phyloP scores from a whole-genome alignment of 371 early-diverging fungal species.

The Mortierella sp. region DNA sequence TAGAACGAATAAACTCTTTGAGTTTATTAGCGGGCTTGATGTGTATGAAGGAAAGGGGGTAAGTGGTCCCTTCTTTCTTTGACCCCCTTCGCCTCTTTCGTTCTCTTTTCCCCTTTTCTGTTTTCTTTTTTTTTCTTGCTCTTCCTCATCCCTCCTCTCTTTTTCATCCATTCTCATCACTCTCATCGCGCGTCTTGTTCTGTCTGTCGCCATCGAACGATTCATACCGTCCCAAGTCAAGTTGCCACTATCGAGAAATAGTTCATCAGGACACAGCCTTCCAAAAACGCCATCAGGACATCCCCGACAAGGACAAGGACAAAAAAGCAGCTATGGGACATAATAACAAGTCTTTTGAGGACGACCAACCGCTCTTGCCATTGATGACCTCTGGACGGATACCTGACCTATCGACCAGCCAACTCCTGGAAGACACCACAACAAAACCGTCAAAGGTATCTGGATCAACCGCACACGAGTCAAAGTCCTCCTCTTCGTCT shows the following conservation, averaged over 20 bases:
- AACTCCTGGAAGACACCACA: neutral
- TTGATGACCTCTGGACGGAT: conserved; percentile 16
- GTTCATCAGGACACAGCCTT: neutral
- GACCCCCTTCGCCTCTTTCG: neutral
- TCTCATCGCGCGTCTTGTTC: neutral
- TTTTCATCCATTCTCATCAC: neutral
- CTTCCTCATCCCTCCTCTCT: neutral
- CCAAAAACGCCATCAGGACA: neutral
- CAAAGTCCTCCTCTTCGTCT: conserved; percentile 18
- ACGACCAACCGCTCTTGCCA: conserved; percentile 43
- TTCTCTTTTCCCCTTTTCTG: neutral
- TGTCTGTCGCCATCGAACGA: neutral
- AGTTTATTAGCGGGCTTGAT: too few relatives aligned
- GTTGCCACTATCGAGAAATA: neutral
- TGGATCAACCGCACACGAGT: conserved; percentile 43
- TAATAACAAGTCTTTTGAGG: conserved; percentile 32
- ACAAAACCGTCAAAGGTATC: conserved; percentile 29
- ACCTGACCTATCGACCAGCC: neutral
- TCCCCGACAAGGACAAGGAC: neutral
- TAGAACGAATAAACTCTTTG: too few relatives aligned
- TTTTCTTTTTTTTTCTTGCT: neutral
- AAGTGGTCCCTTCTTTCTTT: too few relatives aligned
- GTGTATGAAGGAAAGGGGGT: too few relatives aligned
- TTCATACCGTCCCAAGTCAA: neutral
- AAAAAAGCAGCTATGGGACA: conserved; percentile 15